Base-by-base conservation (phyloP, 1,284 basidiomycete species). In the Laetiporus sulphureus region DNA sequence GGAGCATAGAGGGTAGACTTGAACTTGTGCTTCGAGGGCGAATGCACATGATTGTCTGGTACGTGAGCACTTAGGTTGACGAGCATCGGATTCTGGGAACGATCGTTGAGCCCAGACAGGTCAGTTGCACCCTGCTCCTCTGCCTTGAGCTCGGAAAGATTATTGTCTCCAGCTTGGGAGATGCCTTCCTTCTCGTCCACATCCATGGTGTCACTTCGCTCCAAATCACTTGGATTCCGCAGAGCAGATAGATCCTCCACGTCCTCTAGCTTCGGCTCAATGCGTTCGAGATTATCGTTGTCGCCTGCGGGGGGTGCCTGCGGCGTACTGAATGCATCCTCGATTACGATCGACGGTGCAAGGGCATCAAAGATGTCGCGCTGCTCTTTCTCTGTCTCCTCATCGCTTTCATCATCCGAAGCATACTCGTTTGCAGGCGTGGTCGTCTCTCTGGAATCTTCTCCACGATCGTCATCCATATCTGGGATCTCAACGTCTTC, bases 361-460 rank as follows among this genome's bases (percentile, higher is more conserved):
- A 85, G 65, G 5, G 64, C 65, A 58, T 87, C 78, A n/a, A 75
- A 59, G 8, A 79, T 66, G 38, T 72, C 71, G 45, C 65, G 68
- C 37, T 66, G 64, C 31, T 75, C 74, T 47, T 69, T 66, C 30
- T 73, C 72, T 46, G 64, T 64, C 34, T 79, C 72, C n/a, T 62
- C 77, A 6, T 82, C 79, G 33, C 80, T 79, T 8, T 84, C 82
- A 13, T 83, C 81, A 10, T 83, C 70, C 24, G 62, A 60, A 20
- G 52, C 60, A 37, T 62, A 61, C 29, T 60, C 63, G 23, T 56
- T 61, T 1, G 51, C 46, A 13, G 61, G 61, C 5, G 61, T 60
- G n/a, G 52, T 57, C 3, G 58, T 55, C 30, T 55, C 53, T 32
- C 55, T 55, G 3, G 58, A 56, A 29, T 57, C 52, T 3, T 32